These are phyloP conservation scores for Fusarium paranaense DNA, from an alignment of 2,329 filamentous ascomycete genomes.

Conservation along the genomic window DNA sequence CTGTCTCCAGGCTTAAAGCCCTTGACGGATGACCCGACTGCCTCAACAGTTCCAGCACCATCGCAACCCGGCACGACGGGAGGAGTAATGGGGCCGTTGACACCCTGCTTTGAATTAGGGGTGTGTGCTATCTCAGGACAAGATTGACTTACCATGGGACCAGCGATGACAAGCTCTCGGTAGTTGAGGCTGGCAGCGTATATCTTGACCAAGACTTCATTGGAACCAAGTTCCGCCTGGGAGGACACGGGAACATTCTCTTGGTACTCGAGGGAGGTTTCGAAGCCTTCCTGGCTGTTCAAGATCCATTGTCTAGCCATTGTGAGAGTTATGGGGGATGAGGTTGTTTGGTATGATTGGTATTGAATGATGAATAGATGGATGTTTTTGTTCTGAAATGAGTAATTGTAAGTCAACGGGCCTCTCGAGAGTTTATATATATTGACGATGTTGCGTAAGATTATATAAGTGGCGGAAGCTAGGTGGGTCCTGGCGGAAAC, in stretches of 20 bases:
- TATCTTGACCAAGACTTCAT: conserved; percentile 71
- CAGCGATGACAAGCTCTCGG: conserved; percentile 59
- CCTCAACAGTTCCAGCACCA: conserved; percentile 57
- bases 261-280: conserved; percentile 49
- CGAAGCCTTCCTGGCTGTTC: conserved; percentile 48
- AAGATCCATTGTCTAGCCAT: conserved; percentile 47
- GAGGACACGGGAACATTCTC: conserved; percentile 30
- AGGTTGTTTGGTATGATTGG: background rate
- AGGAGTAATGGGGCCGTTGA: conserved; percentile 39
- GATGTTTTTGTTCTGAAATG: background rate
- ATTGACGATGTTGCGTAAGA: background rate
- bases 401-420: background rate
- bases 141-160: conserved; percentile 38
- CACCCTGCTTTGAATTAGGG: conserved; percentile 23
- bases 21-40: conserved; percentile 64
- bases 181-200: conserved; percentile 63
- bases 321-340: no score
- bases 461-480: background rate
- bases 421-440: background rate
- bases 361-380: background rate
- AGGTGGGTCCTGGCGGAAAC: background rate
- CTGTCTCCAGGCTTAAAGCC: conserved; percentile 63
- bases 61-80: conserved; percentile 52
- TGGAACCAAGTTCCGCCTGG: conserved; percentile 59
- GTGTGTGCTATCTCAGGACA: background rate